Evolutionary conservation across 1,284 basidiomycete species (phyloP).

Genomic region (Pisolithus thermaeus): DNA sequence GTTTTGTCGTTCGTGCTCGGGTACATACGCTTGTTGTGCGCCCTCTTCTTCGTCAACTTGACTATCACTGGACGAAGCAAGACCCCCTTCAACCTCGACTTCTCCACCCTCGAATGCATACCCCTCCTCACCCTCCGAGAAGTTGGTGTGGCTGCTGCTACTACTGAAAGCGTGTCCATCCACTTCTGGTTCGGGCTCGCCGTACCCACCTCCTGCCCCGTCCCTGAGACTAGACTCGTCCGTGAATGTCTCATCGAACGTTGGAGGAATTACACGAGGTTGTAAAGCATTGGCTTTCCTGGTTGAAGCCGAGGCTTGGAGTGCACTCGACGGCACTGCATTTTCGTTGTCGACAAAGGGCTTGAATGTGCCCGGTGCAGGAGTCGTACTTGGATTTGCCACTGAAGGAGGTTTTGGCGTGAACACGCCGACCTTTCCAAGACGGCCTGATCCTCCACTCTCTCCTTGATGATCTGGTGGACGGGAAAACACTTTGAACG

Average conservation of each 20-base stretch:
- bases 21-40: constrained; percentile 16
- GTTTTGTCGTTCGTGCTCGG: constrained; percentile 18
- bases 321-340: constrained; percentile 26
- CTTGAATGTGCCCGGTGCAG: constrained; percentile 30
- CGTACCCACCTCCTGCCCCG: constrained; percentile 17
- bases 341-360: constrained; percentile 40
- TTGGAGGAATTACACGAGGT: constrained; percentile 17
- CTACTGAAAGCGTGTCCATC: constrained; percentile 11
- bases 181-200: constrained; percentile 16
- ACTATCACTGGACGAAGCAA: constrained; percentile 31
- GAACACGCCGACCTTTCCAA: constrained; percentile 26
- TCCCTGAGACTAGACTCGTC: constrained; percentile 27
- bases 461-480: constrained; percentile 43
- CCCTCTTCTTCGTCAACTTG: constrained; percentile 29
- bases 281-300: constrained; percentile 21
- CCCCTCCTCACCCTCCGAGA: constrained; percentile 30
- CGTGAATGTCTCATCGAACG: constrained; percentile 24
- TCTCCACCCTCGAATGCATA: constrained; percentile 26
- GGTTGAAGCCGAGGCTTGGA: constrained; percentile 14
- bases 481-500: constrained; percentile 69
- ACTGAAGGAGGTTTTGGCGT: constrained; percentile 38
- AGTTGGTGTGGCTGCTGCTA: constrained; percentile 24
- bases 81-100: constrained; percentile 21
- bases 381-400: constrained; percentile 3
- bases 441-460: constrained; percentile 20